Conservation (phyloP, 1,284 basidiomycete species). For the Cutaneotrichosporon arboriforme region DNA sequence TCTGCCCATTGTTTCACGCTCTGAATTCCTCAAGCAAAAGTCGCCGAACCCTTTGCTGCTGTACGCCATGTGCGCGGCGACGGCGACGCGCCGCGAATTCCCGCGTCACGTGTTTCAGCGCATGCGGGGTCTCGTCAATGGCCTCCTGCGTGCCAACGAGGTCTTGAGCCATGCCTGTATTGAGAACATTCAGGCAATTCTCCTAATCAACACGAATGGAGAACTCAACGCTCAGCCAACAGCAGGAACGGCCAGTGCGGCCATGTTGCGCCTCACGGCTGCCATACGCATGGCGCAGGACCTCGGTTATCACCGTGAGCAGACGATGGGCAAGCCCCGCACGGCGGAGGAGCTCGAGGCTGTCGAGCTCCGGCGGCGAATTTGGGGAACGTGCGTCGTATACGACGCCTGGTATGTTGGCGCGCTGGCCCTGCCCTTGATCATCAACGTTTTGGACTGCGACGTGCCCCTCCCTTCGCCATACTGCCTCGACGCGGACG, state of each 20-base stretch:
- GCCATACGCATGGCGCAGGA: slow-evolving; percentile 92
- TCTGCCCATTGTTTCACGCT: slow-evolving; percentile 77
- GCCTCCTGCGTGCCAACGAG: slow-evolving; percentile 80
- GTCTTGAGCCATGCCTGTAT: slow-evolving; percentile 79
- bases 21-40: slow-evolving; percentile 66
- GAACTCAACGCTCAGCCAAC: slow-evolving; percentile 47
- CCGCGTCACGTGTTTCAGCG: slow-evolving; percentile 77
- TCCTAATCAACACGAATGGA: slow-evolving; percentile 53
- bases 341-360: slow-evolving; percentile 46
- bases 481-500: slow-evolving; percentile 53
- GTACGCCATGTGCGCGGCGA: slow-evolving; percentile 87
- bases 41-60: slow-evolving; percentile 59
- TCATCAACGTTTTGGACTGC: slow-evolving; percentile 90
- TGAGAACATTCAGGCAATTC: slow-evolving; percentile 79
- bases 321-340: slow-evolving; percentile 18
- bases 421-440: slow-evolving; percentile 55
- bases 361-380: slow-evolving; percentile 72
- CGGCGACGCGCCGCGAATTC: slow-evolving; percentile 76
- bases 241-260: slow-evolving; percentile 44
- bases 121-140: slow-evolving; percentile 76
- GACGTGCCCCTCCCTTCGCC: slow-evolving; percentile 74
- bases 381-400: slow-evolving; percentile 88
- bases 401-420: slow-evolving; percentile 70
- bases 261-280: slow-evolving; percentile 35
- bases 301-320: slow-evolving; percentile 75